A percentile compares a stretch with the other conserved stretches of the same genome.
These are phyloP conservation scores for Neofusicoccum kwambonambiense DNA, from an alignment of 2,329 filamentous ascomycete genomes.

Conservation along the genomic window DNA sequence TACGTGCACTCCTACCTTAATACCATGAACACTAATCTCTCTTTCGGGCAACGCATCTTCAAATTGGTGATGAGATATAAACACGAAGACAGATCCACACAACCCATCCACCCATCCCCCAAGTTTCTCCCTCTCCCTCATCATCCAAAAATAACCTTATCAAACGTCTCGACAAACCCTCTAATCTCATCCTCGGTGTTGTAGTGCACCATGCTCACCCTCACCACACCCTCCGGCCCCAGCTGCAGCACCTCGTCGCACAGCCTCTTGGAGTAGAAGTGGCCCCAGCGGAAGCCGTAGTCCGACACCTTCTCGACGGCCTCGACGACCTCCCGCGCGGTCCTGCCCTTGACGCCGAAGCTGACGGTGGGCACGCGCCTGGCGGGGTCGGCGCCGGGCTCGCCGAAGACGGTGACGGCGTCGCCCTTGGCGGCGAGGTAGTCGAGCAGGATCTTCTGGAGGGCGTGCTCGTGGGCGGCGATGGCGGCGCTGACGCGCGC, in stretches of 20 bases:
- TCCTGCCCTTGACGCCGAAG: constrained; percentile 60
- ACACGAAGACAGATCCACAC: background rate
- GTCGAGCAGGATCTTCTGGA: constrained; percentile 59
- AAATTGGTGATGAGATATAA: too few species aligned
- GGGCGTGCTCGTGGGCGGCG: constrained; percentile 57
- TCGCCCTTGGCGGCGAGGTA: constrained; percentile 57
- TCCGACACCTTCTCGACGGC: constrained; percentile 58
- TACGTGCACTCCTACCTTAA: too few species aligned
- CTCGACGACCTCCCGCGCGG: constrained; percentile 59
- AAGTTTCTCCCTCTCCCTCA: background rate
- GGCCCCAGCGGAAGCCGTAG: constrained; percentile 65
- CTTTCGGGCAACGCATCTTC: too few species aligned
- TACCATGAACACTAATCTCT: too few species aligned
- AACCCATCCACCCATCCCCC: background rate
- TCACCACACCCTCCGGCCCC: constrained; percentile 61
- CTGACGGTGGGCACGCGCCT: constrained; percentile 65
- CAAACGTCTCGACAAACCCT: constrained; percentile 52
- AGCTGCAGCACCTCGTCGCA: constrained; percentile 59
- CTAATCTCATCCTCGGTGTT: constrained; percentile 64
- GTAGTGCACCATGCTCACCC: constrained; percentile 73
- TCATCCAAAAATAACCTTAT: constrained; percentile 43
- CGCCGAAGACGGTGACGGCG: constrained; percentile 58
- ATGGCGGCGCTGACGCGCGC: constrained; percentile 51
- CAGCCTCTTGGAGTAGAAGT: constrained; percentile 67
- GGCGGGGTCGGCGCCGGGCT: constrained; percentile 46